Base-by-base conservation (phyloP, 169 alveolate genomes). In the Plasmodium malariae region DNA sequence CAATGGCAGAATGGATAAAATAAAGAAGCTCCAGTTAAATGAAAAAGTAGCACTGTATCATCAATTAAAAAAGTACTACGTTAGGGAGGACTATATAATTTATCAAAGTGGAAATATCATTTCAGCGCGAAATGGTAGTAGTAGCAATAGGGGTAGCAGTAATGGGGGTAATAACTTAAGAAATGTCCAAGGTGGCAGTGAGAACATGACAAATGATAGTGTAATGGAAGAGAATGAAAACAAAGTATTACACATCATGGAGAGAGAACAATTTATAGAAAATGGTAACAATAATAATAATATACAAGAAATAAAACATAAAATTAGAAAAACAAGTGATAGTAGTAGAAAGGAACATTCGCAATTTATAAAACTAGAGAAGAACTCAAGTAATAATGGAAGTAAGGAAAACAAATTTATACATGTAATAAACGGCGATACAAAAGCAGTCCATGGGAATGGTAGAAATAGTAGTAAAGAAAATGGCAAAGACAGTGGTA, bases 1-100 rank as follows among this genome's bases (percentile, higher is more conserved):
- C 14, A 21, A 14, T 73, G 19, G 24, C 28, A 6, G 7, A 40
- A 60, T 37, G 26, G 9, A 59, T 60, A 49, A 24, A 60, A 43
- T 76, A 40, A 40, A 62, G 4, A 40, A 30, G 12, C 62, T 80
- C 2, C 11, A 49, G 3, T n/a, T 65, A 32, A 48, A 67, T 59
- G 71, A 80, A 54, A 80, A 65, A 43, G 34, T 32, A n/a, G 1
- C 30, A 37, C 28, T 80, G 28, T 67, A 45, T 55, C 4, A 36
- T 2, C 32, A 65, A 12, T 36, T 80, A 43, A 76, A 76, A 34
- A 62, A 76, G 11, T 76, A 55, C 32, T 74, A 76, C 37, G 32
- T 55, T 62, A 76, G 28, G 2, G 45, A 28, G 43, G 5, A 14
- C 11, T 60, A 37, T 65, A 14, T 9, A 36, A 73, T 73, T 67